Evolutionary conservation across 1,139 yeast genomes (phyloP), one percentile per base, ranked within the genome.

Genomic region (Blastobotrys niveus): DNA sequence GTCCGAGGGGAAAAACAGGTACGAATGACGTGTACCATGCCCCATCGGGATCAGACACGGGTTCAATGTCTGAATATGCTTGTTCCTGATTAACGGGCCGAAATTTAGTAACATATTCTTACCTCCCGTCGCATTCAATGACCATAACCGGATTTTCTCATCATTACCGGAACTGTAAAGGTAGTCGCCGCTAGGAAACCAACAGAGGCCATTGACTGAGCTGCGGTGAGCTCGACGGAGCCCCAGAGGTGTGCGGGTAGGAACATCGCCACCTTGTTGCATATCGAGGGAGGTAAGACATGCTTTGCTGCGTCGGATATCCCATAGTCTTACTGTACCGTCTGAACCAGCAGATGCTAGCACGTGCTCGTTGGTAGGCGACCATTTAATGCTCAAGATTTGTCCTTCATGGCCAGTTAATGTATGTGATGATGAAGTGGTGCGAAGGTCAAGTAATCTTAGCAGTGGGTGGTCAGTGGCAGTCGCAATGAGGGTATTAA

Each of bases 261-360:
- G 46, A 7, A 14, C 46, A 19, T 38, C 49, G 32, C 45, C 44
- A 3, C 52, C 58, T 42, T 64, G 64, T 51, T 50, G 62, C 60
- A 73, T 72, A 57, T 80, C 89, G 52, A 80, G 65, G 24, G 78
- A 70, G 52, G 78, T 76, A 20, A 86, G 63, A 56, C 88, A 82
- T 27, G 83, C 75, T 15, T 73, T 70, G 39, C 86, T 77, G 44
- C 84, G 67, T 38, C 95, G 66, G 3, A 85, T 77, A 58, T 86
- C 95, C 95, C 95, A 74, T n/a, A 74, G 35, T 27, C 73, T 57
- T 3, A 72, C 68, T 1, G 68, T 60, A 0, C 79, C 95, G 55
- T 83, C 89, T 26, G 76, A 71, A 6, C 93, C 91, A 2, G 93
- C 95, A 0, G 87, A 73, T 0, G 87, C 85, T 2, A 86, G 67